These are phyloP conservation scores for Penicillium aurantiogriseum DNA, from an alignment of 2,329 filamentous ascomycete genomes.

Conservation along the genomic window DNA sequence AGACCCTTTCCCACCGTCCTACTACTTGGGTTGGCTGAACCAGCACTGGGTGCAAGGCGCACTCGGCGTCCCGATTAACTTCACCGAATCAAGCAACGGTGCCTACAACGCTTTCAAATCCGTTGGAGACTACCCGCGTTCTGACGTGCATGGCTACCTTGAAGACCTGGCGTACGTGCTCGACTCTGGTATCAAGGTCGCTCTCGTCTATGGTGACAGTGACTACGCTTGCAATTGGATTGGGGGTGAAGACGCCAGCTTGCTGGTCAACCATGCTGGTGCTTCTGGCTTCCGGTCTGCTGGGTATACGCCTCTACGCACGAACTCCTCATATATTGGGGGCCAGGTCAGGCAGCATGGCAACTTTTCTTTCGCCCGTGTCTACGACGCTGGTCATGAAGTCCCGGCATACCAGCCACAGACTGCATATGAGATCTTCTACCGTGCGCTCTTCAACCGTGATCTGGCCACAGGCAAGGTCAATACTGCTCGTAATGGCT, in stretches of 20 bases:
- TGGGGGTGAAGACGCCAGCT: slow-evolving; percentile 54
- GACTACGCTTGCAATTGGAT: slow-evolving; percentile 60
- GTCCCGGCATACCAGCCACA: slow-evolving; percentile 57
- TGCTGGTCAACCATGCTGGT: slow-evolving; percentile 49
- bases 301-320: slow-evolving; percentile 50
- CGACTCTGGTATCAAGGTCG: slow-evolving; percentile 57
- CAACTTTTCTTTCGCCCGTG: slow-evolving; percentile 50
- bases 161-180: slow-evolving; percentile 49
- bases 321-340: slow-evolving; percentile 45
- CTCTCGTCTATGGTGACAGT: slow-evolving; percentile 58
- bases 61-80: slow-evolving; percentile 62
- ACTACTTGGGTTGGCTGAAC: slow-evolving; percentile 57
- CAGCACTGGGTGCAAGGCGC: slow-evolving; percentile 56
- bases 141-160: slow-evolving; percentile 43
- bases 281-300: slow-evolving; percentile 48
- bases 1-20: slow-evolving; percentile 55
- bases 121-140: slow-evolving; percentile 51
- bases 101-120: slow-evolving; percentile 48
- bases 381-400: slow-evolving; percentile 50
- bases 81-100: slow-evolving; percentile 46
- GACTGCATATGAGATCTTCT: slow-evolving; percentile 55
- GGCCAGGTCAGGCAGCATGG: slow-evolving; percentile 49
- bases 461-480: slow-evolving; percentile 57
- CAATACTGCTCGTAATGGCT: slow-evolving; percentile 33
- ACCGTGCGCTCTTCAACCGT: slow-evolving; percentile 50